phyloP scores from a whole-genome alignment of 441 rosid genomes.

The Gossypium davidsonii region DNA sequence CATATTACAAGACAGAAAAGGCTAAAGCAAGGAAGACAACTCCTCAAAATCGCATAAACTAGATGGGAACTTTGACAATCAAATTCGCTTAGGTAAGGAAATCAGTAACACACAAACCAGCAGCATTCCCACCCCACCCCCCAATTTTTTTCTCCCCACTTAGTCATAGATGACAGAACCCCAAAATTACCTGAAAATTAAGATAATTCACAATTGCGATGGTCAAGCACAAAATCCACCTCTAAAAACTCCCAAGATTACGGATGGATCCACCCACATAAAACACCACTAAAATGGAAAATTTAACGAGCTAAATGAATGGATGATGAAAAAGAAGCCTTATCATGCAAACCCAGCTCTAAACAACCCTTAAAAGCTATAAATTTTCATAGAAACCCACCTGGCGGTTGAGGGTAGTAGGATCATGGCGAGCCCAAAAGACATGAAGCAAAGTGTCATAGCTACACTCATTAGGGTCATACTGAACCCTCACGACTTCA shows the following conservation, averaged over 20 bases:
- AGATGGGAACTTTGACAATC: not conserved
- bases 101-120: not conserved
- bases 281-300: not conserved
- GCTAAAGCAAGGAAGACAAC: not conserved
- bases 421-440: constrained; percentile 87
- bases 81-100: not conserved
- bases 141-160: not conserved
- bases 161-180: not conserved
- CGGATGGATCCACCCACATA: not conserved
- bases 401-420: constrained; percentile 86
- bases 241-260: not conserved
- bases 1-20: not conserved
- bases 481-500: constrained; percentile 81
- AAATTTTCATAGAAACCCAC: constrained; percentile 22
- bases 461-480: constrained; percentile 63
- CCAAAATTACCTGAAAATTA: not conserved
- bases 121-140: not conserved
- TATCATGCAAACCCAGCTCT: not conserved
- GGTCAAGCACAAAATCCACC: not conserved
- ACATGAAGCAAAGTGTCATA: constrained; percentile 55
- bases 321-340: not conserved
- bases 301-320: not conserved
- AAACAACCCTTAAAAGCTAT: not conserved
- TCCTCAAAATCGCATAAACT: not conserved
- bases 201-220: not conserved